These are phyloP conservation scores for Geranium rotundifolium DNA, from an alignment of 345 rosid genomes.

Conservation along the genomic window DNA sequence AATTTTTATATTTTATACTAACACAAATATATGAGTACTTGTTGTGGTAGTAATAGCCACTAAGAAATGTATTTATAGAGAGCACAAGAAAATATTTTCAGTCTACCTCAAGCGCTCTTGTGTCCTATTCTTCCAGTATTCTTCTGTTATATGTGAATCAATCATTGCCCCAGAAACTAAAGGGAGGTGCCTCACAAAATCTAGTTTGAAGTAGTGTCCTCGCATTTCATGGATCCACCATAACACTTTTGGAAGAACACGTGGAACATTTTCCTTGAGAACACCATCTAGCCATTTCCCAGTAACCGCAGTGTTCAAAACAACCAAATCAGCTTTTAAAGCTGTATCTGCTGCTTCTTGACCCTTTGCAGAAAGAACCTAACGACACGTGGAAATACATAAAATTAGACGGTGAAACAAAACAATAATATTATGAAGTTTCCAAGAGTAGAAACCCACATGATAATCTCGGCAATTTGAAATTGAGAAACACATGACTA, in stretches of 20 bases:
- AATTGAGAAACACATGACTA: no score
- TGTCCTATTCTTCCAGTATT: conserved; percentile 87
- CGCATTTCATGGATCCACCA: conserved; percentile 99
- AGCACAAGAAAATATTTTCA: no score
- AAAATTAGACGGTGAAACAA: no score
- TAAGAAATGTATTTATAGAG: no score
- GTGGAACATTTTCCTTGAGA: conserved; percentile 52
- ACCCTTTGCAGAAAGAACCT: conserved; percentile 66
- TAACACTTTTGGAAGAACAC: conserved; percentile 68
- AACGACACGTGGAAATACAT: background rate
- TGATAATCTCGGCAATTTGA: no score
- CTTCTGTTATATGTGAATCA: conserved; percentile 79
- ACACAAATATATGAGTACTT: no score
- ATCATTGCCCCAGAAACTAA: conserved; percentile 93
- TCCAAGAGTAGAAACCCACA: no score
- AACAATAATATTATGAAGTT: no score
- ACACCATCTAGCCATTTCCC: conserved; percentile 88
- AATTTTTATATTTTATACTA: no score
- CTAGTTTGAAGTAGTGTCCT: conserved; percentile 80
- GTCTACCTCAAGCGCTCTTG: conserved; percentile 58
- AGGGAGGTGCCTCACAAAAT: conserved; percentile 86
- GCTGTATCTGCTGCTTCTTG: conserved; percentile 52
- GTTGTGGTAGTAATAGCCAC: no score
- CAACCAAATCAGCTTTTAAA: conserved; percentile 65
- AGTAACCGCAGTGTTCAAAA: conserved; percentile 86